Evolutionary conservation across 176 grass and related monocot species (phyloP), one percentile per base, ranked within the genome.

Genomic region (Alloteropsis semialata): DNA sequence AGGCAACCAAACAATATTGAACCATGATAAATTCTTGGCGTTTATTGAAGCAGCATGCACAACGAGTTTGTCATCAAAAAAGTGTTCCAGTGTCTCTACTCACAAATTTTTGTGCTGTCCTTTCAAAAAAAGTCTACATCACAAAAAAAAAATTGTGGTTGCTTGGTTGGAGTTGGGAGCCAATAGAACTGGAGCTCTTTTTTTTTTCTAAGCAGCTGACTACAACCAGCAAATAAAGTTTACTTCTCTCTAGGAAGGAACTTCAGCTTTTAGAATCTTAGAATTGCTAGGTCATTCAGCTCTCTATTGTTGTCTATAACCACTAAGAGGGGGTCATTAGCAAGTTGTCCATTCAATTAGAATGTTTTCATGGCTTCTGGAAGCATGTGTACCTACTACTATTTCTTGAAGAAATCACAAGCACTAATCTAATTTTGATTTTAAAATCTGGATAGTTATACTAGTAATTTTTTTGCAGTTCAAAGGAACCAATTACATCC

Each of bases 11-110:
- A 59, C 22, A 74, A 37, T 84, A 67, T 74, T 67, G n/a, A 67
- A 66, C 36, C 54, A 8, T 58, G 59, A 84, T 12, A 48, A 84
- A 17, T 39, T 74, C 19, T 79, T 73, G 81, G 30, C 59, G 48
- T 56, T 88, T 79, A 29, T n/a, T 12, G 22, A 24, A 59, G 76
- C 41, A 60, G 62, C 39, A 39, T 66, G 16, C 13, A 25, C 30
- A 50, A 50, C 30, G n/a, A 57, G 32, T 39, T 80, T 10, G 32
- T 77, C 79, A 87, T 76, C 32, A 1, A 32, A 87, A 87, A 82
- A 87, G 79, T 76, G 41, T 37, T 57, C 51, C 25, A 6, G 33
- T 82, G 51, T 82, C 32, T 74, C 62, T 19, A 24, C 64, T 38
- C 46, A n/a, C n/a, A 58, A 1, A 34, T n/a, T 45, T 75, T 7